A percentile compares a stretch with the other conserved stretches of the same genome.
These are phyloP conservation scores for Venturia carpophila DNA, from an alignment of 2,329 filamentous ascomycete genomes.

Conservation along the genomic window DNA sequence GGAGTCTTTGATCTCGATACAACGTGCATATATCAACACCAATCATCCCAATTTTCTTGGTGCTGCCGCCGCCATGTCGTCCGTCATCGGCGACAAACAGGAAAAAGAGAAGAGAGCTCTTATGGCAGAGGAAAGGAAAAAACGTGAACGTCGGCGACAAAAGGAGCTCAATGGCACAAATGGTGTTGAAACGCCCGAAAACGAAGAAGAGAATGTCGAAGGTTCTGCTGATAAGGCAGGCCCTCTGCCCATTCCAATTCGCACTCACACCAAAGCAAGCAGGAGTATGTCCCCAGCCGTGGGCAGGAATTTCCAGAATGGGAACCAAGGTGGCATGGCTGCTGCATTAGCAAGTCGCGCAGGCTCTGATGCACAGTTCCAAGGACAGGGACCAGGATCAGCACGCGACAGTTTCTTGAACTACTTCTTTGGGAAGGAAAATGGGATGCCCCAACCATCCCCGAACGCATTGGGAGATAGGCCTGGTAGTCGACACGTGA, in stretches of 20 bases:
- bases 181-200: conserved; percentile 53
- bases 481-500: conserved; percentile 58
- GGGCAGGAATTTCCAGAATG: conserved; percentile 54
- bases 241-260: conserved; percentile 42
- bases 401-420: conserved; percentile 89
- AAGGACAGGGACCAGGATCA: conserved; percentile 49
- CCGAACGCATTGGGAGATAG: conserved; percentile 34
- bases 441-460: conserved; percentile 43
- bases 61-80: conserved; percentile 93
- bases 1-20: conserved; percentile 93
- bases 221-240: conserved; percentile 47
- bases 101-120: conserved; percentile 80
- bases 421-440: conserved; percentile 98
- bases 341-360: conserved; percentile 60
- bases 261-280: conserved; percentile 53
- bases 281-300: conserved; percentile 80
- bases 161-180: conserved; percentile 77
- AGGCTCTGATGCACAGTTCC: conserved; percentile 53
- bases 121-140: conserved; percentile 75
- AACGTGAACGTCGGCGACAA: conserved; percentile 70
- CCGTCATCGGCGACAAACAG: conserved; percentile 89
- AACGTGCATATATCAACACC: conserved; percentile 97
- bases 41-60: conserved; percentile 98
- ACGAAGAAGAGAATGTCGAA: conserved; percentile 51
- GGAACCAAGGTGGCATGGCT: conserved; percentile 34